Percentiles rank a stretch among this genome's conserved stretches.
Evolutionary conservation across 1,284 basidiomycete species (phyloP).

Genomic region (Cryptococcus hybrid): DNA sequence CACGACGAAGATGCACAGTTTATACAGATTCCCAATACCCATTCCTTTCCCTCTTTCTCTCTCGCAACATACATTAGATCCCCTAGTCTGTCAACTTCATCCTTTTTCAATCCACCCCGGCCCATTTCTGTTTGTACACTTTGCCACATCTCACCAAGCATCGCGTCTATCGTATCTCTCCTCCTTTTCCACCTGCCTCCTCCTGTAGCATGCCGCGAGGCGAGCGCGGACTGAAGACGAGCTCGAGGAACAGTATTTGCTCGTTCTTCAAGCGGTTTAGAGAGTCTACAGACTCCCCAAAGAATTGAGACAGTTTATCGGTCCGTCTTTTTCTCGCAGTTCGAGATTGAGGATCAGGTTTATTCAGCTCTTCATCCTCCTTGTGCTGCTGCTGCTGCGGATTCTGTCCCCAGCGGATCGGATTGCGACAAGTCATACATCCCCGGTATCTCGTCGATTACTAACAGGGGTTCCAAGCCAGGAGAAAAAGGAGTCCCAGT

Average conservation of each 20-base stretch:
- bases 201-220: neutral
- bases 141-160: conserved; percentile 37
- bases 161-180: conserved; percentile 29
- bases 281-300: conserved; percentile 26
- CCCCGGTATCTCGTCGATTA: too few relatives aligned
- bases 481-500: too few relatives aligned
- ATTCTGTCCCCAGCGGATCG: too few relatives aligned
- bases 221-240: neutral
- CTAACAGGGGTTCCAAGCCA: too few relatives aligned
- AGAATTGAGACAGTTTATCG: conserved; percentile 31
- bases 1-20: neutral
- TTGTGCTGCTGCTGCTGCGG: too few relatives aligned
- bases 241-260: neutral
- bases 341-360: conserved; percentile 1
- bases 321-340: conserved; percentile 16
- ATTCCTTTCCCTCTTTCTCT: conserved; percentile 15
- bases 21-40: conserved; percentile 45
- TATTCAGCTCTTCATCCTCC: too few relatives aligned
- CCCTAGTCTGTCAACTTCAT: conserved; percentile 19
- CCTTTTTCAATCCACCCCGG: conserved; percentile 15
- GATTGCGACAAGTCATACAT: too few relatives aligned
- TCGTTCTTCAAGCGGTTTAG: conserved; percentile 3
- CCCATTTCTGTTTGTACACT: conserved; percentile 23
- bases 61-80: conserved; percentile 23
- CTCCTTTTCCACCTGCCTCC: conserved; percentile 9